A percentile compares a stretch with the other conserved stretches of the same genome.
phyloP scores from a whole-genome alignment of 108 stramenopile species.

The Cyclotella sp. region DNA sequence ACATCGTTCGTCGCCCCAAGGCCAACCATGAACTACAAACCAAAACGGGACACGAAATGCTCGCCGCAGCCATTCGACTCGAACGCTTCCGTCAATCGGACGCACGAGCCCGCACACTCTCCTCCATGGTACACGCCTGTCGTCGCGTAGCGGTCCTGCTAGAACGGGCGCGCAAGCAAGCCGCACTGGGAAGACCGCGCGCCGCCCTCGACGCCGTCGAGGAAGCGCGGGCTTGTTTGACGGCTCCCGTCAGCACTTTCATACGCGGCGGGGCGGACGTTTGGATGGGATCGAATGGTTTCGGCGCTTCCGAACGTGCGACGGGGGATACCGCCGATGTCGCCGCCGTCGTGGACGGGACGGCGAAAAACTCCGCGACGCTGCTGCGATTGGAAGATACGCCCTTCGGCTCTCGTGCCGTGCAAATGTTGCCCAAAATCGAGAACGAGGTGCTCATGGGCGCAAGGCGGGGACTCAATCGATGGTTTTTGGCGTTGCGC shows the following conservation, averaged over 20 bases:
- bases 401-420: slow-evolving; percentile 86
- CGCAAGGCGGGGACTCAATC: slow-evolving; percentile 80
- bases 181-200: slow-evolving; percentile 78
- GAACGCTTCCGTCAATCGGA: slow-evolving; percentile 68
- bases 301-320: no score
- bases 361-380: no score
- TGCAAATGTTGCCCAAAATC: slow-evolving; percentile 86
- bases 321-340: not conserved
- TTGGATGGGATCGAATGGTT: slow-evolving; percentile 27
- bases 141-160: slow-evolving; percentile 76
- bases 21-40: slow-evolving; percentile 74
- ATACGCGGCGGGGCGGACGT: slow-evolving; percentile 45
- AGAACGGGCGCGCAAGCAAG: slow-evolving; percentile 79
- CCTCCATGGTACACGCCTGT: slow-evolving; percentile 80
- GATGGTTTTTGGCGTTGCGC: slow-evolving; percentile 87
- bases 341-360: no score
- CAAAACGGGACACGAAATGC: slow-evolving; percentile 81
- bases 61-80: slow-evolving; percentile 58
- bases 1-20: no score
- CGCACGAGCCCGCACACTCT: slow-evolving; percentile 71
- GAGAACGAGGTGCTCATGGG: slow-evolving; percentile 89
- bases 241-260: slow-evolving; percentile 70
- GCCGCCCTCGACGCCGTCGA: slow-evolving; percentile 88
- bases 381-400: slow-evolving; percentile 76
- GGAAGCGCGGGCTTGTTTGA: slow-evolving; percentile 80